Base-by-base conservation (phyloP, 164 flowering plant genomes). In the Platanus orientalis region DNA sequence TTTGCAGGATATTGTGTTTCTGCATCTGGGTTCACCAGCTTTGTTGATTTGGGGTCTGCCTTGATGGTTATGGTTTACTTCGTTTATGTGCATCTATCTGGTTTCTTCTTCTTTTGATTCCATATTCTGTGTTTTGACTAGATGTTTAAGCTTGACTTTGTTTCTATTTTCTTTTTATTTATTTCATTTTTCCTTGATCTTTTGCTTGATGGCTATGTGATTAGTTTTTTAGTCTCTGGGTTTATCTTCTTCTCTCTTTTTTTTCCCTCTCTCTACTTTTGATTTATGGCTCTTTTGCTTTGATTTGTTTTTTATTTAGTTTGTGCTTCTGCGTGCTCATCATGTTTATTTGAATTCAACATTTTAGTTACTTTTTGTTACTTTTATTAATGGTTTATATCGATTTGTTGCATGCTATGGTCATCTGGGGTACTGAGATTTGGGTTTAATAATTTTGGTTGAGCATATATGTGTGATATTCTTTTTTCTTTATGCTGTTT, bases 11-110 rank as follows among this genome's bases (percentile, higher is more conserved):
- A 16, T 26, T 39, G 40, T 54, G 25, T 28, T 53, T 54, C 50
- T 42, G 39, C 59, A 63, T 14, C 58, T 63, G 50, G 52, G 51
- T 40, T 54, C 28, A 42, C 19, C 13, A 11, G 3, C 17, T 42
- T 42, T 42, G 47, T 42, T 11, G 12, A 1, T 45, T 14, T 45
- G 4, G 42, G 42, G 4, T 36, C 12, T 36, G 42, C 7, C 42
- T 3, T 36, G 42, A 36, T 36, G 7, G 9, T 45, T 19, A 45
- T 14, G 20, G 5, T 1, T 14, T 12, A 45, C 29, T 27, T 27
- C 29, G 40, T 2, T 60, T 17, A 11, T 60, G n/a, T 47, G 51
- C 23, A 25, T 26, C 21, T 44, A n/a, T 42, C 14, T 17, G 16
- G 32, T 17, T 12, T 42, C 25, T 28, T 6, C 34, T 16, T 2